Conservation (phyloP, 208 protist species). For the Crithidia sp. region DNA sequence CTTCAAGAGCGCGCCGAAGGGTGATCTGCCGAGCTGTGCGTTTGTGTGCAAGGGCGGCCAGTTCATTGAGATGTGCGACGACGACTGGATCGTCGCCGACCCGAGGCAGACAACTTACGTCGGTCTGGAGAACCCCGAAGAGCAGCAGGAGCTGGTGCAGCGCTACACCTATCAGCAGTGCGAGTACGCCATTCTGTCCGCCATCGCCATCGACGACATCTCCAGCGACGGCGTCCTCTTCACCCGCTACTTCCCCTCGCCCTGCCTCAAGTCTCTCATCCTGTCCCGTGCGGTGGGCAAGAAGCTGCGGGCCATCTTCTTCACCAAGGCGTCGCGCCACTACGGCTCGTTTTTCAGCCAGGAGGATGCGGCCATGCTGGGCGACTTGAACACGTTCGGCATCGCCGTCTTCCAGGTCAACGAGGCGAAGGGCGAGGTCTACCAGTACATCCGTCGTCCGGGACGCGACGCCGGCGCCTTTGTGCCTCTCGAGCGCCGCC, state of each 20-base stretch:
- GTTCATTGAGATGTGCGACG: conserved; percentile 83
- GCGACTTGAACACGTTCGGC: conserved; percentile 89
- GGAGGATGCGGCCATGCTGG: conserved; percentile 86
- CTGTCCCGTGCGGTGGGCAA: conserved; percentile 83
- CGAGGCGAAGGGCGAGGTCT: conserved; percentile 76
- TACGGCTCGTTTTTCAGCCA: conserved; percentile 92
- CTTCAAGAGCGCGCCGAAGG: conserved; percentile 83
- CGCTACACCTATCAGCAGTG: conserved; percentile 87
- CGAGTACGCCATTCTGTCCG: conserved; percentile 91
- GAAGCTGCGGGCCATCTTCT: conserved; percentile 89
- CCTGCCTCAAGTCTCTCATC: conserved; percentile 91
- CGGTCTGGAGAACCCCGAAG: conserved; percentile 67
- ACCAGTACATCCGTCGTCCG: conserved; percentile 87
- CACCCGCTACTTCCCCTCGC: conserved; percentile 91
- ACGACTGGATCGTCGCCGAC: conserved; percentile 87
- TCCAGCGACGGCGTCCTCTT: conserved; percentile 91
- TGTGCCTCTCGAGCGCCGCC: conserved; percentile 83
- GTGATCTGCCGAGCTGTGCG: conserved; percentile 71
- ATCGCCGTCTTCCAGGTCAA: conserved; percentile 90
- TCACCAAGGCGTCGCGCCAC: conserved; percentile 74
- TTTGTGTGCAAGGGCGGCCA: conserved; percentile 91
- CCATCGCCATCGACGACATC: conserved; percentile 90
- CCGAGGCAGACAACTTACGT: conserved; percentile 72
- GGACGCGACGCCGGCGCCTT: conserved; percentile 84
- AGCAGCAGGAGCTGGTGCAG: conserved; percentile 78